Conservation (phyloP, 1,284 basidiomycete genomes). For the Blastosporella zonata region DNA sequence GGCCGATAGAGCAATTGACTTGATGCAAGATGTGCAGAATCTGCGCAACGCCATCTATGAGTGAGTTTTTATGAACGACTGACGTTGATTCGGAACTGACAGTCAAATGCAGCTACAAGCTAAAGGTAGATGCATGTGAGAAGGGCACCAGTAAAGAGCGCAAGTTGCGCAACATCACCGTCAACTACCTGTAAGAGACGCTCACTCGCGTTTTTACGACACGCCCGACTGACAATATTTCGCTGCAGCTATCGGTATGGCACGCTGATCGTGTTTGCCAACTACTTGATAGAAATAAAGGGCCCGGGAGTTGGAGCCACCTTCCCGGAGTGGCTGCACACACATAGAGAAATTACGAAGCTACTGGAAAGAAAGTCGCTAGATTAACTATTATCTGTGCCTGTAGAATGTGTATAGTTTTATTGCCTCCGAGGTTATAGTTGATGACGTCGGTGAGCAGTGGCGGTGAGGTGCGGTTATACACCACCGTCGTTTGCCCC, state of each 20-base stretch:
- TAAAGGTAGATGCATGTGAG: slow-evolving; percentile 83
- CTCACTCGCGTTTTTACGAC: slow-evolving; percentile 3
- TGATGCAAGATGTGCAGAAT: slow-evolving; percentile 94
- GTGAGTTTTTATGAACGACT: slow-evolving; percentile 38
- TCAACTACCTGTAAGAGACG: slow-evolving; percentile 79
- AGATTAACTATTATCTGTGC: slow-evolving; percentile 41
- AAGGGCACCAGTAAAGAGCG: slow-evolving; percentile 75
- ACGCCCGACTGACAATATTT: slow-evolving; percentile 9
- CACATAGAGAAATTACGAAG: slow-evolving; percentile 82
- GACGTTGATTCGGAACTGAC: neutral
- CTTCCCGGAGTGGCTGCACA: slow-evolving; percentile 82
- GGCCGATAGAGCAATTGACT: slow-evolving; percentile 85
- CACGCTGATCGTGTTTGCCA: slow-evolving; percentile 91
- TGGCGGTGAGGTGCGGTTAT: neutral
- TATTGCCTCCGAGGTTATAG: neutral
- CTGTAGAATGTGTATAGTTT: neutral
- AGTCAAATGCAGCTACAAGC: slow-evolving; percentile 67
- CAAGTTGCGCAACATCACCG: slow-evolving; percentile 70
- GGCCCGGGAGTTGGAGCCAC: slow-evolving; percentile 45
- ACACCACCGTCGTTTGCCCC: no score
- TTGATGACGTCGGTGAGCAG: slow-evolving; percentile 1
- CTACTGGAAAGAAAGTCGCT: slow-evolving; percentile 72
- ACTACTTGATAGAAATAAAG: slow-evolving; percentile 86
- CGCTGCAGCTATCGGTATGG: slow-evolving; percentile 75
- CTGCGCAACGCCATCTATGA: slow-evolving; percentile 90